phyloP scores from a whole-genome alignment of 148 eudicot species.

The Chenopodium formosanum region DNA sequence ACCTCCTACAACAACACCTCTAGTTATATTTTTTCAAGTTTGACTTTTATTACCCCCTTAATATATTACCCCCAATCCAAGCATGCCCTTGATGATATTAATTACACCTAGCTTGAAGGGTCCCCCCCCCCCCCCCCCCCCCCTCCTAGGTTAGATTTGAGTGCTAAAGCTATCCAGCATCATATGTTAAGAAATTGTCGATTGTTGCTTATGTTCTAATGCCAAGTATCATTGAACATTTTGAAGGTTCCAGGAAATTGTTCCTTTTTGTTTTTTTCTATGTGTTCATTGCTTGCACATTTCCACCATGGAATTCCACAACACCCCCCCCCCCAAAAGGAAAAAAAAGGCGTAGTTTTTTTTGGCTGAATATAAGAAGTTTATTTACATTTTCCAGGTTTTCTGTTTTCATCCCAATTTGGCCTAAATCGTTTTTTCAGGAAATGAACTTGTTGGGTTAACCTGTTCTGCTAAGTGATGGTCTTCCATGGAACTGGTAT shows the following conservation, averaged over 20 bases:
- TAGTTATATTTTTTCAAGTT: no score
- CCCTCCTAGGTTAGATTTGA: no score
- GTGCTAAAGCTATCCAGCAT: no score
- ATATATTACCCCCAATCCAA: no score
- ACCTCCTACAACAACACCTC: no score
- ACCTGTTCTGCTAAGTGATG: neutral
- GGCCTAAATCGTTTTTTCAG: neutral
- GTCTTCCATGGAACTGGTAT: neutral
- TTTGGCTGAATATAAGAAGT: no score
- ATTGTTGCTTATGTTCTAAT: neutral
- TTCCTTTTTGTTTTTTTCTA: neutral
- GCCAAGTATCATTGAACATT: neutral
- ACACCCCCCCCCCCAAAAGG: no score
- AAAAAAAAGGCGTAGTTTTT: no score
- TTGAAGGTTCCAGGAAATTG: neutral
- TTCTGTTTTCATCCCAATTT: neutral
- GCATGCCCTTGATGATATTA: no score
- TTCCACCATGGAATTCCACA: neutral
- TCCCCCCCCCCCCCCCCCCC: no score
- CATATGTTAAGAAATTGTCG: neutral
- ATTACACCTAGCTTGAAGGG: neutral
- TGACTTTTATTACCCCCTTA: no score
- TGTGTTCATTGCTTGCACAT: neutral
- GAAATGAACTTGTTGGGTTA: neutral
- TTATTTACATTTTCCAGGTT: neutral